These are phyloP conservation scores for Kalmusia sp. DNA, from an alignment of 2,329 filamentous ascomycete genomes.

Conservation along the genomic window DNA sequence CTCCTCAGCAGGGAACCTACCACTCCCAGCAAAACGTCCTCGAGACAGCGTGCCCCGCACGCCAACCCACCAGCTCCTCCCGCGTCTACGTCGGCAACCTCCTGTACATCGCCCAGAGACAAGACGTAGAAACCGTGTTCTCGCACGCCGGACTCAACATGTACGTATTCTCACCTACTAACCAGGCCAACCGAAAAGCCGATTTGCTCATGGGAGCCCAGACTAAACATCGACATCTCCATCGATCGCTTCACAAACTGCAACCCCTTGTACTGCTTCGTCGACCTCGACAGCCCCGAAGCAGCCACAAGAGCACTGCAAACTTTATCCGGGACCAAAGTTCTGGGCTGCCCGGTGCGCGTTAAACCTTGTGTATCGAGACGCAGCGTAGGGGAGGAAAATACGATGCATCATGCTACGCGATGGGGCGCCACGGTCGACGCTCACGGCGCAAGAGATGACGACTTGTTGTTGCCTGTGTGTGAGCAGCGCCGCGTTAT, in stretches of 20 bases:
- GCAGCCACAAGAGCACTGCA: slow-evolving; percentile 65
- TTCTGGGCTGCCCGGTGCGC: slow-evolving; percentile 67
- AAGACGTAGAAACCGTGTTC: slow-evolving; percentile 10
- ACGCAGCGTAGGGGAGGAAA: not conserved
- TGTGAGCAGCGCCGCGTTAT: slow-evolving; percentile 54
- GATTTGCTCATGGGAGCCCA: not conserved
- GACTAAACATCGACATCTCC: slow-evolving; percentile 69
- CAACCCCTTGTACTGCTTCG: slow-evolving; percentile 78
- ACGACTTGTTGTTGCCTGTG: slow-evolving; percentile 12
- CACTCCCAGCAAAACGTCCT: not conserved
- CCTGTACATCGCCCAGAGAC: slow-evolving; percentile 1
- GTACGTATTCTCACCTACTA: not conserved
- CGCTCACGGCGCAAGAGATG: not conserved
- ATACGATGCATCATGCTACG: not conserved
- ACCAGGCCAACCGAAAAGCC: too few species aligned
- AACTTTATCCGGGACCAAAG: slow-evolving; percentile 60
- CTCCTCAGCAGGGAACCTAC: not conserved
- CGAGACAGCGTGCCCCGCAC: not conserved
- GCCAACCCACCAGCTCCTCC: not conserved
- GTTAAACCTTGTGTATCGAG: slow-evolving; percentile 55
- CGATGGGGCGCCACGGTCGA: not conserved
- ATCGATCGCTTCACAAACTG: slow-evolving; percentile 71
- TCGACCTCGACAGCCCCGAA: slow-evolving; percentile 67
- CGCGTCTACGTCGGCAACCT: slow-evolving; percentile 7
- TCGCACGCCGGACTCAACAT: not conserved